Percentiles rank a stretch among this genome's conserved stretches.
These are phyloP conservation scores for Vicia sativa DNA, from an alignment of 306 rosid genomes.

Conservation along the genomic window DNA sequence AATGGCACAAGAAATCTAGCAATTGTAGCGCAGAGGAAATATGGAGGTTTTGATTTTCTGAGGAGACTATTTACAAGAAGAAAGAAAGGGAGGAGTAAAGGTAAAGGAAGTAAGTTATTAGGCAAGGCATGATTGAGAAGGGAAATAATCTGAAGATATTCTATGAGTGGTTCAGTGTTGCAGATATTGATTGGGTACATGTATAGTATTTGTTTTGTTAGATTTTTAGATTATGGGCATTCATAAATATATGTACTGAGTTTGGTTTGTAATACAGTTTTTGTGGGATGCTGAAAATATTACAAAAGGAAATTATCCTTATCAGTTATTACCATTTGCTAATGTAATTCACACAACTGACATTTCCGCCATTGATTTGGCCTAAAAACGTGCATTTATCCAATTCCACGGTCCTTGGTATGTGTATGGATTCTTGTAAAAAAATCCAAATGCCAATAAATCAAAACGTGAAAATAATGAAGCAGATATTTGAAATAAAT, in stretches of 20 bases:
- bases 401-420: too few relatives aligned
- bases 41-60: constrained; percentile 61
- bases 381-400: too few relatives aligned
- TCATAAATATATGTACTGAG: constrained; percentile 10
- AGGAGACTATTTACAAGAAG: constrained; percentile 58
- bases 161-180: constrained; percentile 36
- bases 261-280: constrained; percentile 6
- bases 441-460: too few relatives aligned
- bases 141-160: constrained; percentile 5
- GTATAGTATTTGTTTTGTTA: constrained; percentile 17
- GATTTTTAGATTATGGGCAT: too few relatives aligned
- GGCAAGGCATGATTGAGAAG: constrained; percentile 40
- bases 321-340: too few relatives aligned
- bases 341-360: too few relatives aligned
- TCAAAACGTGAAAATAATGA: too few relatives aligned
- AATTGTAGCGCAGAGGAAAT: constrained; percentile 56
- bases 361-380: too few relatives aligned
- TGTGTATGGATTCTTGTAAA: too few relatives aligned
- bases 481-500: too few relatives aligned
- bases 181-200: constrained; percentile 41
- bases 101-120: constrained; percentile 44
- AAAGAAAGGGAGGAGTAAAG: constrained; percentile 57
- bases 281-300: neutral
- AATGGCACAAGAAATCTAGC: constrained; percentile 43
- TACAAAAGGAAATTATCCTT: neutral